A percentile compares a stretch with the other conserved stretches of the same genome.
phyloP scores from a whole-genome alignment of 176 grass and related monocot species.

The Themeda triandra region DNA sequence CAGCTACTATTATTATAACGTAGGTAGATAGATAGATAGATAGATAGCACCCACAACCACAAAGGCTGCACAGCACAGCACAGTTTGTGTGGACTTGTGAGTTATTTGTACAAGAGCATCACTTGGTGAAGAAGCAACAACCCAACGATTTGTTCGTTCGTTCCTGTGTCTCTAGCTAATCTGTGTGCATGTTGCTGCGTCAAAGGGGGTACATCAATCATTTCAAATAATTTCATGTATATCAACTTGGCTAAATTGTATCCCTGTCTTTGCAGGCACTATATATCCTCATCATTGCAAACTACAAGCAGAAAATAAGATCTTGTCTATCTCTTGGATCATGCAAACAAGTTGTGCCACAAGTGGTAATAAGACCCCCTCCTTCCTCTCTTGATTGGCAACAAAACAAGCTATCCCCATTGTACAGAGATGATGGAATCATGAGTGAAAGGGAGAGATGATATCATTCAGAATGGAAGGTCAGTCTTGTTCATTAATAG shows the following conservation, averaged over 20 bases:
- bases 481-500: background rate
- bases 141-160: background rate
- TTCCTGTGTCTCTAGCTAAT: background rate
- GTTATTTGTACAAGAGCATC: slow-evolving; percentile 51
- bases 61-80: slow-evolving; percentile 4
- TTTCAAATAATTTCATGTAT: slow-evolving; percentile 22
- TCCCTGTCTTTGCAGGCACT: slow-evolving; percentile 5
- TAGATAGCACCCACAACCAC: background rate
- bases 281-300: background rate
- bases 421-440: too few species aligned
- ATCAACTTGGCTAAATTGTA: slow-evolving; percentile 22
- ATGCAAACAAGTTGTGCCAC: background rate
- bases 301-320: background rate
- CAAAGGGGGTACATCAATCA: slow-evolving; percentile 19
- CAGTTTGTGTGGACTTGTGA: slow-evolving; percentile 18
- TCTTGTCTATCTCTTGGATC: background rate
- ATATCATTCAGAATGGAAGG: background rate
- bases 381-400: background rate
- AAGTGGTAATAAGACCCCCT: background rate
- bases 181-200: background rate
- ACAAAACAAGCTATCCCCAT: background rate
- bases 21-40: background rate
- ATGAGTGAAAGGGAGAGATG: background rate
- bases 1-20: slow-evolving; percentile 20
- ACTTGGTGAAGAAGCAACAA: slow-evolving; percentile 48